phyloP scores from a whole-genome alignment of 2,329 filamentous ascomycete genomes.

The Epichloe aotearoae region DNA sequence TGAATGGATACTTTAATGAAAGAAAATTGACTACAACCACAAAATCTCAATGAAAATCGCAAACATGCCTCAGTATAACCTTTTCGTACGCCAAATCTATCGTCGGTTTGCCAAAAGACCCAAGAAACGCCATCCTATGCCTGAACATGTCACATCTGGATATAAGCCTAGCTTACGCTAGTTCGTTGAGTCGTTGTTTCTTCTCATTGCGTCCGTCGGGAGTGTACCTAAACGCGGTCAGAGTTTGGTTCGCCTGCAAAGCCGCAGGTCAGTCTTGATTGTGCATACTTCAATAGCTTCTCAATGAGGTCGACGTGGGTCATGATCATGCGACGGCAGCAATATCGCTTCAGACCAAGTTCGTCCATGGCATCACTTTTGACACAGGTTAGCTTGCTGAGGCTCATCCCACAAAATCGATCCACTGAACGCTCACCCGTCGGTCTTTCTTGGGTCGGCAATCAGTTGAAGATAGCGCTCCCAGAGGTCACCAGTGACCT shows the following conservation, averaged over 20 bases:
- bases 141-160: slow-evolving; percentile 7
- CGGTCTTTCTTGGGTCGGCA: slow-evolving; percentile 54
- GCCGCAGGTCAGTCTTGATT: not conserved
- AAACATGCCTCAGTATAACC: slow-evolving; percentile 1
- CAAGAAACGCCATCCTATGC: slow-evolving; percentile 21
- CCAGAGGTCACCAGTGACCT: slow-evolving; percentile 97
- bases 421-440: slow-evolving; percentile 45
- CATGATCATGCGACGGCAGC: slow-evolving; percentile 98
- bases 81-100: slow-evolving; percentile 17
- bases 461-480: slow-evolving; percentile 87
- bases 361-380: slow-evolving; percentile 87
- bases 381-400: not conserved
- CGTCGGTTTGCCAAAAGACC: slow-evolving; percentile 10
- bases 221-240: slow-evolving; percentile 35
- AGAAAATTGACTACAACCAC: not conserved
- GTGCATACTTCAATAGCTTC: slow-evolving; percentile 78
- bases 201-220: slow-evolving; percentile 50
- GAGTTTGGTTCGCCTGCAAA: not conserved
- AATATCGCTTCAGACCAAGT: slow-evolving; percentile 88
- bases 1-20: not conserved
- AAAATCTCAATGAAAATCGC: not conserved
- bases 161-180: slow-evolving; percentile 13
- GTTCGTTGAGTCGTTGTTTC: slow-evolving; percentile 32
- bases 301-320: slow-evolving; percentile 98
- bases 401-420: not conserved